Evolutionary conservation across 1,139 yeast species (phyloP), one percentile per base, ranked within the genome.

Genomic region (Meyerozyma sp.): DNA sequence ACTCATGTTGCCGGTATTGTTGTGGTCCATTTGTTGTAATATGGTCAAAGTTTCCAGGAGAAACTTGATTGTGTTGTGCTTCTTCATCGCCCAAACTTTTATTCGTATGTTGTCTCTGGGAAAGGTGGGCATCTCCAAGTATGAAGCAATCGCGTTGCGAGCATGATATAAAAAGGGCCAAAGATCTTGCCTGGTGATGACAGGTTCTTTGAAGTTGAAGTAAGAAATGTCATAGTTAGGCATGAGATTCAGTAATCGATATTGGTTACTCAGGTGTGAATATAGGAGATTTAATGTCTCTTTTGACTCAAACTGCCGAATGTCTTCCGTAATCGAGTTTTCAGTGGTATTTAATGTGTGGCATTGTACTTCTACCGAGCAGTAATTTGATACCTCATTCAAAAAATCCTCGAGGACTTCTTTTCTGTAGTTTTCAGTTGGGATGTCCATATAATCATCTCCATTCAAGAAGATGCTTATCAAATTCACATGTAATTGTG

Each of bases 291-390:
- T 42, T 46, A 7, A 49, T 51, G 30, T 32, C 4, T 30, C 16
- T 38, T 29, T 21, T 11, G 23, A 20, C 44, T 46, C 48, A 53
- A 51, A 76, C 81, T 44, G 63, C 65, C 6, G 71, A 10, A 2
- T 9, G 5, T 27, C 29, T 71, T 52, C 36, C 79, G 65, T 0
- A 25, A 37, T 32, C 13, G 30, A 30, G 8, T 10, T 30, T 13
- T 30, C 34, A n/a, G 34, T 30, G 14, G 34, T 5, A 16, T 30
- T 30, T 8, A 30, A 9, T n/a, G 14, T 14, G 20, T 13, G 32
- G 4, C 20, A 16, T 30, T 30, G 34, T 7, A 30, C 10, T 13
- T 30, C 8, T 13, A 30, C 10, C 20, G 14, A 13, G 9, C 10
- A 13, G 9, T 30, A 30, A 30, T 13, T 4, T 10, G 34, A 30